Evolutionary conservation across 2,329 filamentous ascomycete species (phyloP).

Genomic region (Talaromyces sp.): DNA sequence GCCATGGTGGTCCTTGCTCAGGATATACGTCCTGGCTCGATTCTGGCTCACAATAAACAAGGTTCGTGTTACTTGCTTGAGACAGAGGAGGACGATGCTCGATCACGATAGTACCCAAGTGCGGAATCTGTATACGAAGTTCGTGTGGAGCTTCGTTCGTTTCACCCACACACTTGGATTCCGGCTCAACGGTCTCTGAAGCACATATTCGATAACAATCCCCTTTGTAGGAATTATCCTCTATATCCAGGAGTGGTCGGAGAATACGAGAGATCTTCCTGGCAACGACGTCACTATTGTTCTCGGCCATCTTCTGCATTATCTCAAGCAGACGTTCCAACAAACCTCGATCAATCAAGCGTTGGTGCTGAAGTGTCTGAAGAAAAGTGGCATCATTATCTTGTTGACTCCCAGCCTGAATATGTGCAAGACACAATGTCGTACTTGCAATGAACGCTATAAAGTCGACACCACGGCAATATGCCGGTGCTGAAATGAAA

Average conservation of each 20-base stretch:
- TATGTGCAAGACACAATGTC: slow-evolving; percentile 26
- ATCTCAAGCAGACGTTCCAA: slow-evolving; percentile 37
- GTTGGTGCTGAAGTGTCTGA: slow-evolving; percentile 36
- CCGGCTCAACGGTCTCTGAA: neutral
- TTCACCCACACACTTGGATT: neutral
- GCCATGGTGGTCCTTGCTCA: neutral
- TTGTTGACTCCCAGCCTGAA: slow-evolving; percentile 22
- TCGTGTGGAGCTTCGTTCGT: slow-evolving; percentile 17
- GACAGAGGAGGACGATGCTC: slow-evolving; percentile 17
- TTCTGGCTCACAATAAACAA: neutral
- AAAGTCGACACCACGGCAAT: slow-evolving; percentile 29
- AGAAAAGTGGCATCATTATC: neutral
- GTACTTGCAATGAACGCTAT: slow-evolving; percentile 27
- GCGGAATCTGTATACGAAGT: slow-evolving; percentile 43
- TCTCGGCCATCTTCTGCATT: slow-evolving; percentile 29
- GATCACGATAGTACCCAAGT: slow-evolving; percentile 42
- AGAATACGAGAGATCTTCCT: slow-evolving; percentile 25
- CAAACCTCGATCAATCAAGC: slow-evolving; percentile 39
- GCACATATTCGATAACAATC: neutral
- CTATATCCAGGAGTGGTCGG: slow-evolving; percentile 22
- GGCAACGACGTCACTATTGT: slow-evolving; percentile 32
- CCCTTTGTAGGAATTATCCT: slow-evolving; percentile 15
- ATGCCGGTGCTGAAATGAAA: slow-evolving; percentile 24
- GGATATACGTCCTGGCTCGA: neutral
- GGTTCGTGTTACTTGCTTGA: neutral